Evolutionary conservation across 2,329 filamentous ascomycete genomes (phyloP).

Genomic region (Magnaporthiopsis incrustans): DNA sequence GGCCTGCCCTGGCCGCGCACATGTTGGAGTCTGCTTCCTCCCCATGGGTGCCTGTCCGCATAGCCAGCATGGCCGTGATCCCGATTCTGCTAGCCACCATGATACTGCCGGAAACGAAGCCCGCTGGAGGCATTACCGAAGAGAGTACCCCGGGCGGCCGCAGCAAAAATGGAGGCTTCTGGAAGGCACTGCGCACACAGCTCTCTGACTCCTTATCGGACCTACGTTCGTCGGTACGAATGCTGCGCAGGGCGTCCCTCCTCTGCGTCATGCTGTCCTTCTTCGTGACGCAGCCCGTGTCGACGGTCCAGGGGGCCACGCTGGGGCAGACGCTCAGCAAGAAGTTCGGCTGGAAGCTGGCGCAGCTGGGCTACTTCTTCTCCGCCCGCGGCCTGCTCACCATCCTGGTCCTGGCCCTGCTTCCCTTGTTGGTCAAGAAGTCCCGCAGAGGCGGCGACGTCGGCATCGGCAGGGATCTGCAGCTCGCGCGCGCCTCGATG

Average conservation of each 20-base stretch:
- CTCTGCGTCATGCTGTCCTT: slow-evolving; percentile 30
- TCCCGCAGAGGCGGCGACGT: slow-evolving; percentile 20
- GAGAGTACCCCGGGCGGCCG: not conserved
- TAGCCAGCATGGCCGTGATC: slow-evolving; percentile 19
- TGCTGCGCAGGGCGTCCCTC: slow-evolving; percentile 28
- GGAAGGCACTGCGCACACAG: slow-evolving; percentile 19
- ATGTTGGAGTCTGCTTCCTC: slow-evolving; percentile 27
- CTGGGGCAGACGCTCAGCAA: slow-evolving; percentile 36
- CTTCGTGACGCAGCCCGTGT: slow-evolving; percentile 28
- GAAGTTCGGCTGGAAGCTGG: slow-evolving; percentile 34
- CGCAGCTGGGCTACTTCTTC: slow-evolving; percentile 31
- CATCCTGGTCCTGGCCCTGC: slow-evolving; percentile 25
- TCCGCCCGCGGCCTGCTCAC: slow-evolving; percentile 32
- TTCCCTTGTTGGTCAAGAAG: slow-evolving; percentile 22
- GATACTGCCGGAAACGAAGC: slow-evolving; percentile 32
- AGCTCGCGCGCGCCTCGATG: slow-evolving; percentile 18
- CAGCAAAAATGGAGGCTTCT: slow-evolving; percentile 8
- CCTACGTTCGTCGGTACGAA: slow-evolving; percentile 22
- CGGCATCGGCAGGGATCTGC: slow-evolving; percentile 17
- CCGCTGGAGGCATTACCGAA: slow-evolving; percentile 1
- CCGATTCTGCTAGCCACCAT: slow-evolving; percentile 25
- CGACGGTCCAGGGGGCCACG: slow-evolving; percentile 25
- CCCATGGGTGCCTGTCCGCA: slow-evolving; percentile 32
- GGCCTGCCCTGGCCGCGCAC: slow-evolving; percentile 29
- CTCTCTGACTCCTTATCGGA: slow-evolving; percentile 23